phyloP scores from a whole-genome alignment of 441 rosid genomes.

The Mallotus japonicus region DNA sequence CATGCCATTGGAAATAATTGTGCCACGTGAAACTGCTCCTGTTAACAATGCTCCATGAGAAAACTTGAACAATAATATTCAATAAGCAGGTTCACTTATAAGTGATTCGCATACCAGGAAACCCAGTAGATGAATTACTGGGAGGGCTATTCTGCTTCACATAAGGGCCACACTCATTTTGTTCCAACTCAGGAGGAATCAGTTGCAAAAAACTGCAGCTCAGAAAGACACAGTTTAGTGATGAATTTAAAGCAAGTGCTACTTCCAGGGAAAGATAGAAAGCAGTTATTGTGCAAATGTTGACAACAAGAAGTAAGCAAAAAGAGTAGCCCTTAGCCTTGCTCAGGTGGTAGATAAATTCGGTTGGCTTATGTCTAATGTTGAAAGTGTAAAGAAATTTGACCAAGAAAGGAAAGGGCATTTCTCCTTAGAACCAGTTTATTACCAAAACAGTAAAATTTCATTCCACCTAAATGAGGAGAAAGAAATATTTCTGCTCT shows the following conservation, averaged over 20 bases:
- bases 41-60: slow-evolving; percentile 31
- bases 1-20: slow-evolving; percentile 29
- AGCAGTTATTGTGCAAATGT: slow-evolving; percentile 4
- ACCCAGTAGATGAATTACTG: slow-evolving; percentile 30
- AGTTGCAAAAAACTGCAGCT: slow-evolving; percentile 41
- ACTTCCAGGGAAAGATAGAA: background rate
- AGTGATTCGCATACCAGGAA: slow-evolving; percentile 41
- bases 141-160: slow-evolving; percentile 38
- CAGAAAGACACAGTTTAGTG: slow-evolving; percentile 9
- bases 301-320: slow-evolving; percentile 8
- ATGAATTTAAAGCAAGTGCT: slow-evolving; percentile 9
- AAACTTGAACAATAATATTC: slow-evolving; percentile 15
- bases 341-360: background rate
- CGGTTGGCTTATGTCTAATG: background rate
- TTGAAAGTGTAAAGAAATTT: background rate
- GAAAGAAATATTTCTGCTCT: background rate
- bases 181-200: slow-evolving; percentile 36
- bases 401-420: background rate
- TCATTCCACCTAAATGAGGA: background rate
- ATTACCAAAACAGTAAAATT: background rate
- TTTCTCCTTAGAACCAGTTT: background rate
- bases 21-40: slow-evolving; percentile 28
- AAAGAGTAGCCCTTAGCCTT: background rate
- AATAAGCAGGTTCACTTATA: slow-evolving; percentile 14
- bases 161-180: slow-evolving; percentile 31